Evolutionary conservation across 2,329 filamentous ascomycete species (phyloP).

Genomic region (Trichoderma lentiforme): DNA sequence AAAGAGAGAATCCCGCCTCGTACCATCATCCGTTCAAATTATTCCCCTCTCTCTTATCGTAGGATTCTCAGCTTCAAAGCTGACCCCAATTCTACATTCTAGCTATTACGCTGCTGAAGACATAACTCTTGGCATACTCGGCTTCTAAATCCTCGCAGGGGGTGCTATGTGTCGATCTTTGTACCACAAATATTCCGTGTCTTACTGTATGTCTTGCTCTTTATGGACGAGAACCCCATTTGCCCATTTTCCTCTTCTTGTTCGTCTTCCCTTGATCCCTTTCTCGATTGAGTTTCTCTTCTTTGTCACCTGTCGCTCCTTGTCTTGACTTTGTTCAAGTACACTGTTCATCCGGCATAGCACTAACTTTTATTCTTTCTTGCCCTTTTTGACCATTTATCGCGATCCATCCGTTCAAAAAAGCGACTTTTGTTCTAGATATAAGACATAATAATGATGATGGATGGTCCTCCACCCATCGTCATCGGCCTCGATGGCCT

Average conservation of each 20-base stretch:
- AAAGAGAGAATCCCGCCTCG: neutral
- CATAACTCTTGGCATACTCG: neutral
- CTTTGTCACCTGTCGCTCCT: neutral
- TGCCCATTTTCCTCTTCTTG: neutral
- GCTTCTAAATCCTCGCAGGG: neutral
- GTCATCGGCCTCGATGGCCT: constrained; percentile 10
- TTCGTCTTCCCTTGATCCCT: neutral
- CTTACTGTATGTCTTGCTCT: neutral
- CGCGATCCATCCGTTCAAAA: neutral
- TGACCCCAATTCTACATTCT: neutral
- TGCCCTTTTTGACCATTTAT: neutral
- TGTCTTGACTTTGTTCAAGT: neutral
- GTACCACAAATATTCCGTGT: neutral
- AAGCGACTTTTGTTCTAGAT: neutral
- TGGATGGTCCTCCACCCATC: neutral
- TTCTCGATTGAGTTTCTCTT: neutral
- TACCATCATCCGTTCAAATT: neutral
- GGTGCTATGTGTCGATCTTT: neutral
- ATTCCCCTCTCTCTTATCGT: neutral
- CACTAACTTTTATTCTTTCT: neutral
- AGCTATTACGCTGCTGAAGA: neutral
- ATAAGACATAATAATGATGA: neutral
- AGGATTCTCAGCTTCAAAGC: neutral
- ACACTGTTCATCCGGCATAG: neutral
- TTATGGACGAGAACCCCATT: neutral